Percentiles rank a stretch among this genome's conserved stretches.
Conservation (phyloP, 768 basidiomycete species). For the Daedaleopsis sinensis region DNA sequence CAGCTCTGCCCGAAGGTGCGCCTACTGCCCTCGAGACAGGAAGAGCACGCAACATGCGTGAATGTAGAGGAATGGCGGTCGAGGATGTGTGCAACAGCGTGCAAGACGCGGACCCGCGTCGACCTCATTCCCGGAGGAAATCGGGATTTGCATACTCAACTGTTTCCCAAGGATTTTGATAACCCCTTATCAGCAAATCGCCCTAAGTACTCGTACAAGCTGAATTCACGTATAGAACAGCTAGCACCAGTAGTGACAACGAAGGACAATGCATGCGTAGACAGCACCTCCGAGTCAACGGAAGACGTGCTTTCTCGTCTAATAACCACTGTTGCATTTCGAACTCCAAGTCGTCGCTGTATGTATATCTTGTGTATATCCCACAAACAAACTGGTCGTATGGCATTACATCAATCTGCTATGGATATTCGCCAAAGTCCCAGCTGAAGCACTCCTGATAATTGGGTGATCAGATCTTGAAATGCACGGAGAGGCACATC, state of each 20-base stretch:
- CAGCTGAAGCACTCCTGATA: conserved; percentile 69
- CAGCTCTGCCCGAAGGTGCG: conserved; percentile 44
- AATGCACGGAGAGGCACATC: neutral
- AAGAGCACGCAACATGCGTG: conserved; percentile 55
- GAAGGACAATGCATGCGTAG: no score
- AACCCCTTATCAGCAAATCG: conserved; percentile 1
- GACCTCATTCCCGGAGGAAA: conserved; percentile 14
- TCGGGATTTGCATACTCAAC: conserved; percentile 16
- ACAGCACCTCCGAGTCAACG: no score
- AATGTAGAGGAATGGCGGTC: conserved; percentile 18
- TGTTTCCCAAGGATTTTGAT: neutral
- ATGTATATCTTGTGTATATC: no score
- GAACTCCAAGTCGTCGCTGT: neutral
- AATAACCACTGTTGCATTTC: no score
- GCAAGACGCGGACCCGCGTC: conserved; percentile 18
- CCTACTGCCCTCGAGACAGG: conserved; percentile 56
- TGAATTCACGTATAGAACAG: no score
- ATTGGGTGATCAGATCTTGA: neutral
- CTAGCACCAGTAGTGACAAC: no score
- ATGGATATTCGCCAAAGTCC: conserved; percentile 60
- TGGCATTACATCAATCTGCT: neutral
- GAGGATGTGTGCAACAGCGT: conserved; percentile 23
- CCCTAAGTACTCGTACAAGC: no score
- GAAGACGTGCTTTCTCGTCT: no score
- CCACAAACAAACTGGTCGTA: neutral